Evolutionary conservation across 306 rosid genomes (phyloP), one percentile per base, ranked within the genome.

Genomic region (Clitoria ternatea): DNA sequence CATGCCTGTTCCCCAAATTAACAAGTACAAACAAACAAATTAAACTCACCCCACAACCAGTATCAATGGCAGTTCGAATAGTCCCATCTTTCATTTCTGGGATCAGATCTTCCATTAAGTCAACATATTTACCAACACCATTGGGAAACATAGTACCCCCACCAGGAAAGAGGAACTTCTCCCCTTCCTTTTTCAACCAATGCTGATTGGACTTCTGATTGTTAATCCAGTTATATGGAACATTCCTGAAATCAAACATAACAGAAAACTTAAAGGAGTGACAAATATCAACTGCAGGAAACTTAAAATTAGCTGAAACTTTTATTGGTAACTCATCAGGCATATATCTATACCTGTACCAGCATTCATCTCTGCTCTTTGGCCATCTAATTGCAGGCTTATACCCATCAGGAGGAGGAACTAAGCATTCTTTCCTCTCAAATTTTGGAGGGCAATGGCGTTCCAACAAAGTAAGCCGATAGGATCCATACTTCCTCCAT

Each of bases 131-230:
- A 48, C 97, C 86, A 70, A 95, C 99, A 20, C 99, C 99, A 47
- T 74, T 85, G 15, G 99, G 96, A 57, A 95, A 95, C 99, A 95
- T 95, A 14, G 99, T 95, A 65, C 99, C 99, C 14, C 99, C 99
- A 42, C 99, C 99, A 1, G 99, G 99, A 82, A 95, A 95, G 53
- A 72, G 77, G 81, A 95, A 95, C 76, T 89, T 95, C 64, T 95
- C 96, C 37, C 99, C 99, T 84, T 91, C 96, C 84, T 95, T 95
- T 80, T 70, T 86, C 69, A 95, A 81, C 99, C 99, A 95, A 73
- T 91, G 85, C 67, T 95, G 99, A 83, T 95, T 91, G 23, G 99
- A 95, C 76, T 95, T 95, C 85, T 91, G 90, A 74, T 85, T 88
- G 82, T 91, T 91, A 63, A 95, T 95, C 99, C 99, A 95, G 74